Percentiles rank a stretch among this genome's conserved stretches.
phyloP scores from a whole-genome alignment of 345 rosid genomes.

The Cardamine occulta region DNA sequence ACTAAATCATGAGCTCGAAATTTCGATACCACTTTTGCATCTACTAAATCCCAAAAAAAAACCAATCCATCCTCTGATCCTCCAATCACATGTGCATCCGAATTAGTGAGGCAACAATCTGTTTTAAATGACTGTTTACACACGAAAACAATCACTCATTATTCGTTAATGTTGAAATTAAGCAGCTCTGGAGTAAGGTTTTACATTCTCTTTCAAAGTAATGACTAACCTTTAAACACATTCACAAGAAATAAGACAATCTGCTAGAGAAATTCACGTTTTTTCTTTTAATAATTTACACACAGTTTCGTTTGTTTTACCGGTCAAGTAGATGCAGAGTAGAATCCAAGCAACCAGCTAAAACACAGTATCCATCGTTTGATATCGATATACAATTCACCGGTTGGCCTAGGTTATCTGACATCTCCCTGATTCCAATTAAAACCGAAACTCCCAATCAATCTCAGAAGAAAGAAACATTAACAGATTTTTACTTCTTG shows the following conservation, averaged over 20 bases:
- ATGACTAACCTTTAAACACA: slow-evolving; percentile 64
- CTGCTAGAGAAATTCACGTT: background rate
- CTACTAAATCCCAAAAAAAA: slow-evolving; percentile 97
- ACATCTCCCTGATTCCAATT: slow-evolving; percentile 64
- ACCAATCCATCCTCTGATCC: slow-evolving; percentile 96
- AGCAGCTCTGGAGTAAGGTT: slow-evolving; percentile 7
- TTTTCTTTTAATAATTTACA: background rate
- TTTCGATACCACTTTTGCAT: slow-evolving; percentile 76
- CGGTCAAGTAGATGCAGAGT: slow-evolving; percentile 85
- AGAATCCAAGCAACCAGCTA: slow-evolving; percentile 93
- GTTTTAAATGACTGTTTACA: slow-evolving; percentile 79
- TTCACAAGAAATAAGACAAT: slow-evolving; percentile 11
- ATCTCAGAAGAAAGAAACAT: background rate
- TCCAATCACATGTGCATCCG: slow-evolving; percentile 82
- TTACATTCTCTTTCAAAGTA: slow-evolving; percentile 1
- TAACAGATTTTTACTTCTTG: background rate
- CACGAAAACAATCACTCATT: slow-evolving; percentile 14
- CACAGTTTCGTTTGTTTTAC: slow-evolving; percentile 37
- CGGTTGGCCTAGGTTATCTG: slow-evolving; percentile 88
- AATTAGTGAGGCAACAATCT: slow-evolving; percentile 91
- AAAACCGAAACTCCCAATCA: background rate
- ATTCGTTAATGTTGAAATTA: background rate
- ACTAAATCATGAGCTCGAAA: slow-evolving; percentile 86
- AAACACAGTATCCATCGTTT: slow-evolving; percentile 83
- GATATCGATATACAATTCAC: slow-evolving; percentile 95